Evolutionary conservation across 192 early-diverging fungal genomes (phyloP).

Genomic region (Backusella circina): DNA sequence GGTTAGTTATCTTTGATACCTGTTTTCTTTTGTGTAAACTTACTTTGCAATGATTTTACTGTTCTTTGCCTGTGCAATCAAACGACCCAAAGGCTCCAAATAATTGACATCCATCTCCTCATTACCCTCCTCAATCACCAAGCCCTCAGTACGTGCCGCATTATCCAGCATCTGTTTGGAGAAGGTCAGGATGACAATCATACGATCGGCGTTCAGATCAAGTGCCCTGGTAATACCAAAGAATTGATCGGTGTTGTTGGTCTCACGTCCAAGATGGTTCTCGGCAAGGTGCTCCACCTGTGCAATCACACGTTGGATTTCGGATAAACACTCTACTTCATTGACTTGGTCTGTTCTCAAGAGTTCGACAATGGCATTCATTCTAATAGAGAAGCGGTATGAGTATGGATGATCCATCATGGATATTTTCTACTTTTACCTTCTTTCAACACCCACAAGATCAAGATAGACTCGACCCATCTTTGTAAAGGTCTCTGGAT

Average conservation of each 20-base stretch:
- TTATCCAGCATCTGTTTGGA: constrained; percentile 32
- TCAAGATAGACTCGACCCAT: constrained; percentile 75
- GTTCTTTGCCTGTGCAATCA: constrained; percentile 40
- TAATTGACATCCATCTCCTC: constrained; percentile 42
- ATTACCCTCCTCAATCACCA: constrained; percentile 18
- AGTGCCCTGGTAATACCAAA: constrained; percentile 41
- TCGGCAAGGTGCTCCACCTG: constrained; percentile 67
- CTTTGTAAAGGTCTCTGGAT: constrained; percentile 64
- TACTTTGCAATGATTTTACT: constrained; percentile 57
- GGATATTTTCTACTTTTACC: constrained; percentile 19
- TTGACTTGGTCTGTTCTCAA: constrained; percentile 76
- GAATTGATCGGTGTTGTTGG: constrained; percentile 48
- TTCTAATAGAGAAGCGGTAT: constrained; percentile 19
- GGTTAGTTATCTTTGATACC: not conserved
- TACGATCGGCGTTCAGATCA: constrained; percentile 62
- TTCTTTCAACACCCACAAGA: constrained; percentile 70
- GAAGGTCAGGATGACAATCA: constrained; percentile 53
- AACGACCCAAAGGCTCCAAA: constrained; percentile 36
- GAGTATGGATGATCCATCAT: not conserved
- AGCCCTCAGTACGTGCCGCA: constrained; percentile 29
- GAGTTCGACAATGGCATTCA: constrained; percentile 70
- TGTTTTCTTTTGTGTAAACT: not conserved
- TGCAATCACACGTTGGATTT: constrained; percentile 61
- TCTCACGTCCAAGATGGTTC: constrained; percentile 43
- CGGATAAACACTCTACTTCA: constrained; percentile 56